phyloP scores from a whole-genome alignment of 805 yeast genomes.

The Cyberlindnera saturnus region DNA sequence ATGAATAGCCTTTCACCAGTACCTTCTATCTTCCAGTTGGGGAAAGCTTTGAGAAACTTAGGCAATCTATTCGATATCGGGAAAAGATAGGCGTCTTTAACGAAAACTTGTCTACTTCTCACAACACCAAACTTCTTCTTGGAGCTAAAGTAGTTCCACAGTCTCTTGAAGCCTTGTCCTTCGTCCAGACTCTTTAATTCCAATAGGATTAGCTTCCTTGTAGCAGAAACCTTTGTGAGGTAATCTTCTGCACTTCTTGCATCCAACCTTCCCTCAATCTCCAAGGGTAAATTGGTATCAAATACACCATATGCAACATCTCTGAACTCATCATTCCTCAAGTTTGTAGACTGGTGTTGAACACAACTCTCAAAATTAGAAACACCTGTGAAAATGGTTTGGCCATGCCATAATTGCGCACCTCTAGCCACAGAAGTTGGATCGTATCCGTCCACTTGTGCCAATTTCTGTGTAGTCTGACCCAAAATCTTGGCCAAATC shows the following conservation, averaged over 20 bases:
- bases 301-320: slow-evolving; percentile 17
- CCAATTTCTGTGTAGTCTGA: slow-evolving; percentile 17
- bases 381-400: slow-evolving; percentile 42
- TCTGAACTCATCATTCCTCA: slow-evolving; percentile 20
- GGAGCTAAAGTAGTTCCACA: slow-evolving; percentile 29
- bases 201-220: slow-evolving; percentile 50
- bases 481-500: slow-evolving; percentile 28
- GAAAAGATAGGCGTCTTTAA: slow-evolving; percentile 41
- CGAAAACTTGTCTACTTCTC: slow-evolving; percentile 31
- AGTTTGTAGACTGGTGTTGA: slow-evolving; percentile 24
- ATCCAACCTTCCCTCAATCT: slow-evolving; percentile 61
- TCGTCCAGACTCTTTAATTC: slow-evolving; percentile 28
- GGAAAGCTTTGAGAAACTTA: slow-evolving; percentile 11
- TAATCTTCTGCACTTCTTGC: slow-evolving; percentile 49
- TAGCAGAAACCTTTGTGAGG: slow-evolving; percentile 36
- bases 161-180: slow-evolving; percentile 19
- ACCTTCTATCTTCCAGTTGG: background rate
- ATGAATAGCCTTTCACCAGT: slow-evolving; percentile 11
- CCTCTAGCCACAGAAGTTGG: slow-evolving; percentile 9
- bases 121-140: slow-evolving; percentile 42
- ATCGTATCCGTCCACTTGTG: slow-evolving; percentile 15
- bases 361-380: slow-evolving; percentile 33
- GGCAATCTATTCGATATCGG: slow-evolving; percentile 24
- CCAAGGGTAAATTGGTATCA: slow-evolving; percentile 27
- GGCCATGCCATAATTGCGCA: slow-evolving; percentile 40